These are phyloP conservation scores for Fusarium marasasianum DNA, from an alignment of 2,329 filamentous ascomycete genomes.

Conservation along the genomic window DNA sequence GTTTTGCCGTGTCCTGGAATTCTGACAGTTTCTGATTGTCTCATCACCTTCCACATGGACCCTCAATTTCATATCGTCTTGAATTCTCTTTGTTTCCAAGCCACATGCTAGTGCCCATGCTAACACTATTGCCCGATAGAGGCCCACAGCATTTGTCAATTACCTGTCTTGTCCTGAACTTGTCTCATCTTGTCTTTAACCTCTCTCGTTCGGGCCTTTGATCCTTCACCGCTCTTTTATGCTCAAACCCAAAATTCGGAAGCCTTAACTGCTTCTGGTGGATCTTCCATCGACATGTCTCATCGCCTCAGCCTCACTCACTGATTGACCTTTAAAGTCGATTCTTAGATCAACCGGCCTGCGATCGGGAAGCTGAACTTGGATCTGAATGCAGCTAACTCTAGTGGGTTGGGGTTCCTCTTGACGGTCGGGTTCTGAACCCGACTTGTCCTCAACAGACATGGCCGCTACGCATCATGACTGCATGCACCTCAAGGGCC, in stretches of 20 bases:
- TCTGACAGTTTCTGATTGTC: slow-evolving; percentile 29
- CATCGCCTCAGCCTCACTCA: slow-evolving; percentile 10
- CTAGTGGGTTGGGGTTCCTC: slow-evolving; percentile 24
- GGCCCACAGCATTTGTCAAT: slow-evolving; percentile 30
- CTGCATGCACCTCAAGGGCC: slow-evolving; percentile 41
- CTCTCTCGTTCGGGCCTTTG: slow-evolving; percentile 31
- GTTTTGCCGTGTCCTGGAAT: slow-evolving; percentile 10
- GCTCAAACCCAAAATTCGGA: slow-evolving; percentile 33
- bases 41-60: slow-evolving; percentile 20
- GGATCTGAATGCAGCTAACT: slow-evolving; percentile 27
- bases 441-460: slow-evolving; percentile 30
- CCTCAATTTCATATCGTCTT: slow-evolving; percentile 5
- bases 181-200: slow-evolving; percentile 34
- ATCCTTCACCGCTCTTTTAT: slow-evolving; percentile 43
- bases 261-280: slow-evolving; percentile 25
- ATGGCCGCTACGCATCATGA: slow-evolving; percentile 42
- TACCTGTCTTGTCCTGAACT: slow-evolving; percentile 34
- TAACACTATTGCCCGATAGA: slow-evolving; percentile 2
- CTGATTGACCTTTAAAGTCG: slow-evolving; percentile 14
- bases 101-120: slow-evolving; percentile 32
- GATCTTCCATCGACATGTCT: slow-evolving; percentile 33
- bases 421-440: slow-evolving; percentile 21
- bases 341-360: slow-evolving; percentile 21
- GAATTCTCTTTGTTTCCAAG: slow-evolving; percentile 32
- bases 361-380: slow-evolving; percentile 11